Evolutionary conservation across 1,139 yeast genomes (phyloP), one percentile per base, ranked within the genome.

Genomic region (Pichia sp.): DNA sequence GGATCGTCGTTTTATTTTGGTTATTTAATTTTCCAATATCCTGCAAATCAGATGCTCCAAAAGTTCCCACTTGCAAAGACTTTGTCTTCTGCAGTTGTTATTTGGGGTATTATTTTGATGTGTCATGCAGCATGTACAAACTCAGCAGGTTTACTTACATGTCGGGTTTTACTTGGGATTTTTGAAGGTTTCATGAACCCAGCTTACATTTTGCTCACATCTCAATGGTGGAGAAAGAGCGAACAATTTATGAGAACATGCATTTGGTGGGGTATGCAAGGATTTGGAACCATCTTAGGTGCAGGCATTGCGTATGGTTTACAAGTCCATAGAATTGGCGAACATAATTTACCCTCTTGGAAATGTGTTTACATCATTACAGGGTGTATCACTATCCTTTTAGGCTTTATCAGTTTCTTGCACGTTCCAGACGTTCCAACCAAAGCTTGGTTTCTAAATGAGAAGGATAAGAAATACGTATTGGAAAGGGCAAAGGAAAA

Each of bases 121-220:
- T 53, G 60, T 15, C 70, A 65, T 44, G 57, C 69, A 3, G 62
- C 63, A 1, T 58, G 64, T 16, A 40, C 53, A 6, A 57, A 51
- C 22, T 61, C 60, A 44, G 55, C 60, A 22, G 60, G 63, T 1
- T 56, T 69, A 29, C 49, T 63, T 25, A 56, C 60, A 3, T 49
- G 63, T 27, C 56, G 74, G 45, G 61, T 66, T 14, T 46, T 69
- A 24, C 48, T 76, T 26, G 86, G 86, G 1, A 52, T 67, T 36
- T 61, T 74, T 27, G 86, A 78, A 50, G 63, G 72, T 32, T 62
- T 72, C 5, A 61, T 72, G 37, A 69, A 77, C 16, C 84, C 82
- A 2, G 77, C 77, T 0, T 70, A 74, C 46, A 69, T 77, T 20
- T 64, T 78, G 18, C 62, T 78, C 21, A 69, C 75, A 9, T 64